Evolutionary conservation across 1,139 yeast species (phyloP), one percentile per base, ranked within the genome.

Genomic region (Yamadazyma siamensis): DNA sequence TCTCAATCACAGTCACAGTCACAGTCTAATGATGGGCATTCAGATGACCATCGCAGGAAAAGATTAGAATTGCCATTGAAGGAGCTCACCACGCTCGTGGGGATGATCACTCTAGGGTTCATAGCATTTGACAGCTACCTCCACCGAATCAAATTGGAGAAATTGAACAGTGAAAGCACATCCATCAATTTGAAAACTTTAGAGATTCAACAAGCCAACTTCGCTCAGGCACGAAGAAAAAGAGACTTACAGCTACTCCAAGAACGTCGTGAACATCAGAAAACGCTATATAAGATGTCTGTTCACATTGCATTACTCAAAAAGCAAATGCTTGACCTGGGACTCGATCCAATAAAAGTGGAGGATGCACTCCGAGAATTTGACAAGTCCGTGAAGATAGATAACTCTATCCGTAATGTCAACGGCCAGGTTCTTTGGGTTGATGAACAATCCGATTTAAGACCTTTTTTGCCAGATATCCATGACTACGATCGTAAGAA

Each of bases 231-330:
- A 8, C 52, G 69, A 28, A 68, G 73, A 52, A 64, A 66, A 41
- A 58, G 66, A 33, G 80, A 75, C 35, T 42, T 65, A 19, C 75
- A 61, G 47, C 59, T 58, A 28, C 47, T 69, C 38, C 68, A 64
- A 46, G 81, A 71, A 50, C 59, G 73, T 33, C 65, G 60, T 46
- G 71, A 60, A 28, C 55, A 51, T 26, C 73, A 69, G 27, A 75
- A 70, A 42, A 64, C 82, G 33, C 67, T 67, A 44, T 71, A 70
- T 63, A 75, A 73, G 49, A 72, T 80, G 80, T 67, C 75, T 6
- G 56, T 79, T 46, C 87, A 80, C 47, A 64, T 80, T 25, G 85
- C 84, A 1, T 54, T 80, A 47, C 56, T 80, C 23, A 59, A 83
- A 31, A 65, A 76, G 43, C 86, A 80, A 49, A 56, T 80, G 33